Base-by-base conservation (phyloP, 352 stramenopile species). In the Pythium aphanidermatum region DNA sequence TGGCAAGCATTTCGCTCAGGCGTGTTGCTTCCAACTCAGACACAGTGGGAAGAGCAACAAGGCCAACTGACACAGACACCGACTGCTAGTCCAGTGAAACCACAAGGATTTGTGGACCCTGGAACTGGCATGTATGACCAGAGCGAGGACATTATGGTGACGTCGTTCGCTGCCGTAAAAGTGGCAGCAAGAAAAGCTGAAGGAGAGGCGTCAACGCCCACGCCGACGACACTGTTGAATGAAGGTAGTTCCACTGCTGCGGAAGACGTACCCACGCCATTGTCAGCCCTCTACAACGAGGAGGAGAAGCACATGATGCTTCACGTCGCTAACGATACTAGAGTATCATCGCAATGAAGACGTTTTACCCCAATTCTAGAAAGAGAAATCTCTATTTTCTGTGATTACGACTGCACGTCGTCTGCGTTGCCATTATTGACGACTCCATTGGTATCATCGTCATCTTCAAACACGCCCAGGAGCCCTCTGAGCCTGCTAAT, bases 241-340 rank as follows among this genome's bases (percentile, higher is more conserved):
- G n/a, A n/a, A 39, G 13, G 11, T 30, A 14, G 3, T n/a, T 20
- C 20, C 6, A 36, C 20, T 20, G 36, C 12, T 1, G 26, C 45
- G 5, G 60, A 64, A 8, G 70, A 82, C 26, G 50, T 81, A 2
- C 56, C 70, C 12, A 83, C 74, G 24, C 78, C 78, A 12, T 48
- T 90, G 13, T 65, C 76, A 5, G 78, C 74, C 7, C 57, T 90
- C 4, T 90, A 87, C 52, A 83, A 84, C 23, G 68, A 83, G 27
- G 78, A 90, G 55, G 78, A 90, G 31, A 79, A 76, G 26, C 39
- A 35, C 2, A 46, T 87, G 42, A 86, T 90, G 57, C 73, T 67
- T 4, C 59, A 69, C n/a, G 66, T 82, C 11, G 63, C 46, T 9
- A 45, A 6, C 0, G 29, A 43, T n/a, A n/a, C n/a, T n/a, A n/a